Evolutionary conservation across 2,329 filamentous ascomycete genomes (phyloP), one percentile per base, ranked within the genome.

Genomic region (Claviceps cyperi): DNA sequence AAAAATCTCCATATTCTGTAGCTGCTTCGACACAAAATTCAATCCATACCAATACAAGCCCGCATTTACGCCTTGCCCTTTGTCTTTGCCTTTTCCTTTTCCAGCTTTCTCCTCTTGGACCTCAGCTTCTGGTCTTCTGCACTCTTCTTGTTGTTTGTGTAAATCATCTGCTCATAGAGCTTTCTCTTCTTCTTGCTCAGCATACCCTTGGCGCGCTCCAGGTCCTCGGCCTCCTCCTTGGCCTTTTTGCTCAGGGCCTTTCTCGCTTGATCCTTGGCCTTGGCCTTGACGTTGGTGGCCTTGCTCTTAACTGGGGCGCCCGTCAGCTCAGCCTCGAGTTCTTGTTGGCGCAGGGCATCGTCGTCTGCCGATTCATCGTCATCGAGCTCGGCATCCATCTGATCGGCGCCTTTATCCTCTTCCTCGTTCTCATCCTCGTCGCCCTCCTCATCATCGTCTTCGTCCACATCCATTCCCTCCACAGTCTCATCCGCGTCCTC

Each of bases 141-240:
- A 58, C 91, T 91, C 74, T 88, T 86, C 77, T 92, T 90, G 70
- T 84, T 90, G 69, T 96, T 95, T 54, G 82, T 89, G 69, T 94
- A 94, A 63, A 89, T 77, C 87, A 98, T 98, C 74, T 96, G 92
- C 74, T 97, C 92, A 58, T 91, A 84, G 61, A 96, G 73, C 81
- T 96, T 96, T 61, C 92, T 78, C 81, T 97, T 98, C 79, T 94
- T 92, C 68, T 94, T 86, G 67, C 85, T 86, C 74, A 97, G 83
- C 92, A 98, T 98, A 72, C 94, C 92, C 80, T 95, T 96, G 65
- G 87, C 84, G 55, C 91, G 78, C 67, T 95, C 89, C 52, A 94
- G 69, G 60, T 97, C 90, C 67, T 97, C 92, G 4, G 84, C 82
- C 63, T 92, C 86, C 60, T 81, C 76, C 53, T 80, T 78, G 37